phyloP scores from a whole-genome alignment of 2,329 filamentous ascomycete species.

The Aspergillus thermomutatus region DNA sequence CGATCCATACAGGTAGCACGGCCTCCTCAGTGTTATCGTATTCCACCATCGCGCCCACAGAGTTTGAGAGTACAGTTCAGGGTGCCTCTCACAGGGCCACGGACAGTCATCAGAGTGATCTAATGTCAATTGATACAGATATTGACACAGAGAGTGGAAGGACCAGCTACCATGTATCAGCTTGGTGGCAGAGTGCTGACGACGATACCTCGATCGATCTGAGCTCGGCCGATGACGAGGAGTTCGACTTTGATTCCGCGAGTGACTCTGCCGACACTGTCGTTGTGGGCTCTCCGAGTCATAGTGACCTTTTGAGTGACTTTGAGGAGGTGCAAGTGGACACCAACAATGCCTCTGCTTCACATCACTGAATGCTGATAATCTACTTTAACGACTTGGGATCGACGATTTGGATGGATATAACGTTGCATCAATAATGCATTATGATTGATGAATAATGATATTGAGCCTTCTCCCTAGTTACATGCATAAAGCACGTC shows the following conservation, averaged over 20 bases:
- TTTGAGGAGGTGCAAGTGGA: slow-evolving; percentile 12
- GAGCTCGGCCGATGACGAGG: slow-evolving; percentile 8
- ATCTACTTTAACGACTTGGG: background rate
- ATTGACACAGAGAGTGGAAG: background rate
- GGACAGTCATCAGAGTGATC: slow-evolving; percentile 25
- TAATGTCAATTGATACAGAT: slow-evolving; percentile 22
- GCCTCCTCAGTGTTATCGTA: slow-evolving; percentile 23
- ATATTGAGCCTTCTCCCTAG: background rate
- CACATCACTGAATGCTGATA: background rate
- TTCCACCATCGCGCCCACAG: slow-evolving; percentile 23
- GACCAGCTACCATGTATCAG: background rate
- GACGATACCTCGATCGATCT: slow-evolving; percentile 2
- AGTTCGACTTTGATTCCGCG: slow-evolving; percentile 11
- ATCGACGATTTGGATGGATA: background rate
- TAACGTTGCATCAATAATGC: background rate
- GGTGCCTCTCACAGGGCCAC: slow-evolving; percentile 36
- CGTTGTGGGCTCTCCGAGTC: slow-evolving; percentile 8
- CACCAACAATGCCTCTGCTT: slow-evolving; percentile 1
- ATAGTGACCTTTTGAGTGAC: slow-evolving; percentile 10
- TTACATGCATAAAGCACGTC: background rate
- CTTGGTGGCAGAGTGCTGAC: background rate
- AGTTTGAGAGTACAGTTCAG: slow-evolving; percentile 31
- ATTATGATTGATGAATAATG: background rate
- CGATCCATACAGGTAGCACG: slow-evolving; percentile 27
- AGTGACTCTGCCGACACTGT: slow-evolving; percentile 22